Evolutionary conservation across 2,329 filamentous ascomycete genomes (phyloP), one percentile per base, ranked within the genome.

Genomic region (Aspergillus candidus): DNA sequence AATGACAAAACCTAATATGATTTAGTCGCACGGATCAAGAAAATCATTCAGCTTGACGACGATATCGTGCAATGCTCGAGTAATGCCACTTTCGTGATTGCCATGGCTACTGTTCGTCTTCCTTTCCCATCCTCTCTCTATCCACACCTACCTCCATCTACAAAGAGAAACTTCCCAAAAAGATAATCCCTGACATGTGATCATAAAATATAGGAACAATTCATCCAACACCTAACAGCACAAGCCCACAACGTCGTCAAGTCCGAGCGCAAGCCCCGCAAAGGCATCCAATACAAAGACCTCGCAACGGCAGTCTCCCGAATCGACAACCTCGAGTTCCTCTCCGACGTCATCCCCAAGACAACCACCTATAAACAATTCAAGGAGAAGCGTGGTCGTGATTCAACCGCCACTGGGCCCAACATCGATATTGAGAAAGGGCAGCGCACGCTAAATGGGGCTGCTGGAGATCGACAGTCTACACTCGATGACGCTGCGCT

Each of bases 241-340:
- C 86, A 94, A 65, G 84, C 85, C 18, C 83, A 94, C 64, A 90
- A 86, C 59, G 86, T 94, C 58, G 86, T 90, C 57, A 94, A 93
- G 62, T 79, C 89, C 1, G 93, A 97, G 69, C 80, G 85, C 57
- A 97, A 97, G 66, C 91, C 91, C 5, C 79, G 93, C 44, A 82
- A 90, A 48, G 96, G 94, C 60, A 85, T 98, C 50, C 93, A 97
- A 66, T 98, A 98, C 73, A 88, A 88, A 62, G 93, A 98, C 67
- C 77, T 98, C 34, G 88, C 90, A 55, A 86, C 81, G 59, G 91
- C 93, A 22, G 84, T 97, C 43, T 80, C 86, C 6, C 85, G 88
- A 62, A 82, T 89, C 50, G 93, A 97, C 67, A 94, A 94, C 64
- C 83, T 98, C 40, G 90, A 98, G 66, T 98, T 98, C 62, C 79